These are phyloP conservation scores for Sambucus nigra DNA, from an alignment of 129 eudicot species.

Conservation along the genomic window DNA sequence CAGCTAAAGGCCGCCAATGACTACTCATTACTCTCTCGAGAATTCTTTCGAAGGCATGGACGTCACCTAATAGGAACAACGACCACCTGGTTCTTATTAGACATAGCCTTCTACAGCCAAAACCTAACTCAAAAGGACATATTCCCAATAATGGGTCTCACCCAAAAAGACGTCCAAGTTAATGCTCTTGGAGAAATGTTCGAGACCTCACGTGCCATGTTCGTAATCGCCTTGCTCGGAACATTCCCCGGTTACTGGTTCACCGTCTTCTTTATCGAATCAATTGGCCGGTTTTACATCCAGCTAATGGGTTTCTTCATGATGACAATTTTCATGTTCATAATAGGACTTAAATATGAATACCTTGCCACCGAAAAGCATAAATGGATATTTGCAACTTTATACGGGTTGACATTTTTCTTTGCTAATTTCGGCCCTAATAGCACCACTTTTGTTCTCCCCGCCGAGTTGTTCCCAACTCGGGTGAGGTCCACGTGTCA, in stretches of 20 bases:
- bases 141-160: conserved; percentile 40
- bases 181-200: conserved; percentile 47
- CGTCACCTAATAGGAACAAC: conserved; percentile 43
- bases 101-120: conserved; percentile 56
- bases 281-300: conserved; percentile 42
- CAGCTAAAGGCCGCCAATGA: conserved; percentile 32
- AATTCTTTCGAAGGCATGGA: conserved; percentile 44
- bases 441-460: conserved; percentile 52
- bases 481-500: conserved; percentile 56
- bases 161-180: conserved; percentile 11
- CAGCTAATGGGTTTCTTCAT: conserved; percentile 50
- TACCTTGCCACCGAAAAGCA: conserved; percentile 17
- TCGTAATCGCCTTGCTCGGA: conserved; percentile 38
- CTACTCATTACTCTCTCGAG: conserved; percentile 25
- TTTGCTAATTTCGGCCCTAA: conserved; percentile 66
- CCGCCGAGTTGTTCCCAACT: conserved; percentile 63
- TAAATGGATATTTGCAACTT: conserved; percentile 27
- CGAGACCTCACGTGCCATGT: conserved; percentile 50
- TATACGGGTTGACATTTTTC: conserved; percentile 53
- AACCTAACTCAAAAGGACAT: conserved; percentile 56
- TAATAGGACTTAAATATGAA: conserved; percentile 39
- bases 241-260: conserved; percentile 71
- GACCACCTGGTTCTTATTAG: conserved; percentile 50
- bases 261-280: conserved; percentile 54
- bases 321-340: conserved; percentile 60